Percentiles rank a stretch among this genome's conserved stretches.
phyloP scores from a whole-genome alignment of 164 flowering plant species.

The Nymphaea thermarum region DNA sequence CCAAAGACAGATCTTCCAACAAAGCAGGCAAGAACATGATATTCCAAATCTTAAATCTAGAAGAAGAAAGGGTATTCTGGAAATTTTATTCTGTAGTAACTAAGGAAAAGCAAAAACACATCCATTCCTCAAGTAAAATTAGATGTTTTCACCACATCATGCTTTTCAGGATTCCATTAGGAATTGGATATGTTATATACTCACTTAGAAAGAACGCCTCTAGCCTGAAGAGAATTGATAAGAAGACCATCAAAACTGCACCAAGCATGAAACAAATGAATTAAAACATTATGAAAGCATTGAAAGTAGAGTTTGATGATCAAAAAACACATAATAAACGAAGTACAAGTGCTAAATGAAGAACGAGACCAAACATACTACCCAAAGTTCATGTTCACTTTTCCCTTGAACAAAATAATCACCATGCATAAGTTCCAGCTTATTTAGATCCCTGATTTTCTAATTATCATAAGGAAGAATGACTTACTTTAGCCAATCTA shows the following conservation, averaged over 20 bases:
- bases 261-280: neutral
- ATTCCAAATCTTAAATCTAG: neutral
- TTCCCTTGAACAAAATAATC: neutral
- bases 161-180: neutral
- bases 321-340: neutral
- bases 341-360: neutral
- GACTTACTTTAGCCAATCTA: conserved; percentile 90
- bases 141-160: neutral
- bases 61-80: no score
- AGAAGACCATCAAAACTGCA: conserved; percentile 90
- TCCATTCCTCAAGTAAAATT: no score
- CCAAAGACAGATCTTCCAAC: neutral
- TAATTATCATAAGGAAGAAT: neutral
- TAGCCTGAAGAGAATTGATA: conserved; percentile 75
- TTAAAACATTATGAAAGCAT: neutral
- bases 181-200: neutral
- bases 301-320: neutral
- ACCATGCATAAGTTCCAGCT: neutral
- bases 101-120: no score
- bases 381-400: neutral
- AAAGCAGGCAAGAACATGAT: neutral
- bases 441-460: neutral
- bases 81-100: no score
- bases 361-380: neutral
- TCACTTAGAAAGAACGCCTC: conserved; percentile 46